Base-by-base conservation (phyloP, 2,329 filamentous ascomycete genomes). In the Alternaria brassicicola region DNA sequence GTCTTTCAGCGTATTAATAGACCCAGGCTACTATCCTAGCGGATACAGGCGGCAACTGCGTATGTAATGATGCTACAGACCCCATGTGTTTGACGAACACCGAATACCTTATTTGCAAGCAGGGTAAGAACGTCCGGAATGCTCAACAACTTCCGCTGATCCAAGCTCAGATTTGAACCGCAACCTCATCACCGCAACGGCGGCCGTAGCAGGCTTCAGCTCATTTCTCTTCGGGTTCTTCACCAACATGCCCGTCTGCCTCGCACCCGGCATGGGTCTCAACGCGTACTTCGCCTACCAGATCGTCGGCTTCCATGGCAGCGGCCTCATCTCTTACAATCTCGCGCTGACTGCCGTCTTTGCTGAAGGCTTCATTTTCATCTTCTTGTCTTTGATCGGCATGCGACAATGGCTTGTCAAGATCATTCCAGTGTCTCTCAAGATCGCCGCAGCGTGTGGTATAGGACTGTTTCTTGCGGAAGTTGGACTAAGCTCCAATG, bases 271-370 rank as follows among this genome's bases (percentile, higher is more conserved):
- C 26, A 78, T 78, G 76, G 77, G 77, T 7, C 76, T 96, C 55
- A 96, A 96, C 71, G 92, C 92, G 9, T 96, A 96, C 76, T 96
- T 96, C 72, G 86, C 92, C 15, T 96, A 91, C 71, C 89, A 88
- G 17, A 88, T 92, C 36, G 92, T 96, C 55, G 92, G 92, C 7
- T 86, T 81, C 68, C 88, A 93, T 73, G 92, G 92, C 36, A 84
- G 82, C 9, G 92, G 92, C 1, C 80, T 83, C 6, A 87, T 96
- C 7, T 86, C 90, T 0, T 96, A 92, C 74, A 79, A 84, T 42
- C 83, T 93, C 31, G 92, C 92, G 9, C 80, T 96, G 28, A 95
- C 91, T 6, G 92, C 92, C 49, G 92, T 95, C 63, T 96, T 96
- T 72, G 87, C 94, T 10, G 92, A 96, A 76, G 92, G 92, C 17